These are phyloP conservation scores for Talaromyces sp. DNA, from an alignment of 2,329 filamentous ascomycete genomes.

Conservation along the genomic window DNA sequence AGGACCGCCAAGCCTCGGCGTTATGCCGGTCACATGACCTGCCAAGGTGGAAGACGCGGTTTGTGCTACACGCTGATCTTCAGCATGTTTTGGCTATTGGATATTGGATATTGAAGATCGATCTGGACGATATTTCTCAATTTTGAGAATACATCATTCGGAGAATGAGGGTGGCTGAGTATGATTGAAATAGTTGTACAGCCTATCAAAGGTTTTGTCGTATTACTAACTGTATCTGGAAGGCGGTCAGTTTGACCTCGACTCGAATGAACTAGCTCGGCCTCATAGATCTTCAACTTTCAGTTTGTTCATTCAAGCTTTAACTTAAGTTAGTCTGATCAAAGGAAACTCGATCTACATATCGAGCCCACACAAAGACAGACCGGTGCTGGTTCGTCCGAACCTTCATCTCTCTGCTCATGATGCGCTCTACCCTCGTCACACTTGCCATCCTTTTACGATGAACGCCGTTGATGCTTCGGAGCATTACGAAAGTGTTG, in stretches of 20 bases:
- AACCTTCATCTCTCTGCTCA: slow-evolving; percentile 18
- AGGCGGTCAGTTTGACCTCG: background rate
- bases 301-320: slow-evolving; percentile 4
- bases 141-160: background rate
- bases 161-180: background rate
- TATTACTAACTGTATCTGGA: background rate
- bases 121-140: background rate
- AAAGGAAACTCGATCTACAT: background rate
- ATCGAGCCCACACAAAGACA: slow-evolving; percentile 7
- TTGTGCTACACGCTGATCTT: background rate
- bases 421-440: slow-evolving; percentile 16
- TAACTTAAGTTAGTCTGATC: background rate
- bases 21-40: slow-evolving; percentile 1
- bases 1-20: background rate
- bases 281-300: background rate
- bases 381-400: slow-evolving; percentile 19
- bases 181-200: background rate
- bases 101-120: background rate
- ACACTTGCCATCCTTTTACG: slow-evolving; percentile 24
- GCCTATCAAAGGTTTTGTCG: background rate
- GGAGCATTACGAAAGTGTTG: slow-evolving; percentile 51
- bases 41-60: background rate
- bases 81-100: background rate
- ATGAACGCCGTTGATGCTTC: slow-evolving; percentile 67
- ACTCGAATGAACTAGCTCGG: background rate